Percentiles rank a stretch among this genome's conserved stretches.
Conservation (phyloP, 768 basidiomycete species). For the Pleurotus eryngii region DNA sequence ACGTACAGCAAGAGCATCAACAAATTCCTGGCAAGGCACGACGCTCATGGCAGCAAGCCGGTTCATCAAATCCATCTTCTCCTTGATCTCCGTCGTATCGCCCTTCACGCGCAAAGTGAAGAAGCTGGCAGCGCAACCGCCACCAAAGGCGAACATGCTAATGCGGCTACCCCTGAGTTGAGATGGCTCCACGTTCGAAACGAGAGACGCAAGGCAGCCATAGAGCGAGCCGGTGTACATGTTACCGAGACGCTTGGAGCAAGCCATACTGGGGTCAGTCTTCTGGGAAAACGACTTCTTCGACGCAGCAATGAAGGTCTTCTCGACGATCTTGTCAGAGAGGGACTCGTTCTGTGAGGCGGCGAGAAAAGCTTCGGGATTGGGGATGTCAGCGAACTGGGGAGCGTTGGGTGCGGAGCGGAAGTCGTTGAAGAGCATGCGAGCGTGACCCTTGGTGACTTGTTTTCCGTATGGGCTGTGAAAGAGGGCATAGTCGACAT, state of each 20-base stretch:
- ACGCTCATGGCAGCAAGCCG: conserved; percentile 86
- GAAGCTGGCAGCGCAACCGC: conserved; percentile 93
- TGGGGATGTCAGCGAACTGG: conserved; percentile 65
- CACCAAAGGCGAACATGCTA: conserved; percentile 95
- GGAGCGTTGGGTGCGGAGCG: conserved; percentile 67
- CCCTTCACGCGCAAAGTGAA: conserved; percentile 86
- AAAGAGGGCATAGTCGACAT: conserved; percentile 92
- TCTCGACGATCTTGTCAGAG: conserved; percentile 93
- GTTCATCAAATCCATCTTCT: conserved; percentile 77
- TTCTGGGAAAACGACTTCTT: conserved; percentile 72
- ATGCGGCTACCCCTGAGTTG: conserved; percentile 80
- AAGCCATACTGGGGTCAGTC: conserved; percentile 80
- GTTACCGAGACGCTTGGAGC: conserved; percentile 91
- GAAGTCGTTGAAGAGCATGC: conserved; percentile 92
- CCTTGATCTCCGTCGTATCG: conserved; percentile 75
- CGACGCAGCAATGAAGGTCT: conserved; percentile 82
- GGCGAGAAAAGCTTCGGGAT: conserved; percentile 66
- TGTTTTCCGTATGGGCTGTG: conserved; percentile 99
- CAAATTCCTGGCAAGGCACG: conserved; percentile 88
- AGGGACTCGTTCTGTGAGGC: conserved; percentile 73
- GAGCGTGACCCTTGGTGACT: conserved; percentile 94
- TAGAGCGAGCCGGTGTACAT: conserved; percentile 98
- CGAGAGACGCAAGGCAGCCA: conserved; percentile 86
- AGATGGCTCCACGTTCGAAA: conserved; percentile 69
- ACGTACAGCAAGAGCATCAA: conserved; percentile 73